phyloP scores from a whole-genome alignment of 768 basidiomycete species.

The Auricularia cornea region DNA sequence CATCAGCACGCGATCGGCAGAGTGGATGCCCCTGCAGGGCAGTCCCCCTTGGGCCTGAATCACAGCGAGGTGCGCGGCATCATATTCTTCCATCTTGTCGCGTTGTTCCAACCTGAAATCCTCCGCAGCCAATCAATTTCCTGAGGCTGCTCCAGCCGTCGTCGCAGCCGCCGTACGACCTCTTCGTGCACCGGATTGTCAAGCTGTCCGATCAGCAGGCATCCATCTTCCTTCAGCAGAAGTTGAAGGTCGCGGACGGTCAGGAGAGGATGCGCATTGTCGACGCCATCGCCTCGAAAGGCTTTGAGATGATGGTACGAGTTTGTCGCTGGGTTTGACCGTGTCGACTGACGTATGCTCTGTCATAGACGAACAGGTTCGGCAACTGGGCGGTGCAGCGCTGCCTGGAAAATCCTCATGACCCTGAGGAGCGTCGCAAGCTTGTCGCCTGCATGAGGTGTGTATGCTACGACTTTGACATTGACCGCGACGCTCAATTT shows the following conservation, averaged over 20 bases:
- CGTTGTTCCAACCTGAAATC: neutral
- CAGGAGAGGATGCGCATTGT: conserved; percentile 77
- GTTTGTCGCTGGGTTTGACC: neutral
- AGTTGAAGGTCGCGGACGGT: conserved; percentile 75
- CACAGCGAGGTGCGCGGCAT: conserved; percentile 1
- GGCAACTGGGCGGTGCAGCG: conserved; percentile 90
- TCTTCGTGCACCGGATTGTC: conserved; percentile 79
- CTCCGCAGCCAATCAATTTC: conserved; percentile 74
- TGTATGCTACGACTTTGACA: conserved; percentile 8
- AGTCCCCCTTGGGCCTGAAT: neutral
- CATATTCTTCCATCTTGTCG: neutral
- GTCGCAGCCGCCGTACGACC: conserved; percentile 72
- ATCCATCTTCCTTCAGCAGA: conserved; percentile 84
- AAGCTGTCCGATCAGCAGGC: conserved; percentile 87
- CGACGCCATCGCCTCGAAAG: conserved; percentile 74
- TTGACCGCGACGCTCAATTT: neutral
- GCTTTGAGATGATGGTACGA: conserved; percentile 83
- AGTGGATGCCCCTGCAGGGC: neutral
- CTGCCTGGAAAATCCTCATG: conserved; percentile 74
- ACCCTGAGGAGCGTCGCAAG: conserved; percentile 65
- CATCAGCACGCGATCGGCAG: neutral
- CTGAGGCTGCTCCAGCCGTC: conserved; percentile 78
- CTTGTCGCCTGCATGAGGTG: conserved; percentile 84
- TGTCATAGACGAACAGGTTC: conserved; percentile 41
- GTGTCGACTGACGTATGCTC: conserved; percentile 3